Evolutionary conservation across 78 protist species (phyloP).

Genomic region (Dictyostelium firmibasis): DNA sequence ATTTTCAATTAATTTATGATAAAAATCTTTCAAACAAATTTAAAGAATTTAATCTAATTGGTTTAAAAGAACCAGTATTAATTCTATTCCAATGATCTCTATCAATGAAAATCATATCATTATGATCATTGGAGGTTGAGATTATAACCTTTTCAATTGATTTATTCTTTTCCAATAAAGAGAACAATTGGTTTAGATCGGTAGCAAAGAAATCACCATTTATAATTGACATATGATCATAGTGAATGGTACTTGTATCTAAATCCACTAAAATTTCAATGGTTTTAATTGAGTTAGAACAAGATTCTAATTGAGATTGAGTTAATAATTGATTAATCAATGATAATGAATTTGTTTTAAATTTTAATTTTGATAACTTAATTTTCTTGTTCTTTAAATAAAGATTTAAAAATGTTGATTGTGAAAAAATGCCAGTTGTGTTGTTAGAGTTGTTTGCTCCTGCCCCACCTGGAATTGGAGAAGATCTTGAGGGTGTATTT

Average conservation of each 20-base stretch:
- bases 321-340: neutral
- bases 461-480: neutral
- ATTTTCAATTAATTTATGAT: neutral
- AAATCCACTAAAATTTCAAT: neutral
- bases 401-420: neutral
- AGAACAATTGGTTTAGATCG: neutral
- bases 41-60: slow-evolving; percentile 10
- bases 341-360: neutral
- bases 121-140: neutral
- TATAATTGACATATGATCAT: slow-evolving; percentile 4
- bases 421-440: neutral
- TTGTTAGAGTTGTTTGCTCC: neutral
- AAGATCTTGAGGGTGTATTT: neutral
- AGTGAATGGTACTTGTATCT: neutral
- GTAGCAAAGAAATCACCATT: neutral
- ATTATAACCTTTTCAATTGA: neutral
- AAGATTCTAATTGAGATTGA: neutral
- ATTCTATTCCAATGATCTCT: neutral
- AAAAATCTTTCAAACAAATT: neutral
- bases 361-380: neutral
- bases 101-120: slow-evolving; percentile 3
- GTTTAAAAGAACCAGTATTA: neutral
- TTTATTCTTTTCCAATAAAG: neutral
- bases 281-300: neutral
- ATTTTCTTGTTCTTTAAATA: slow-evolving; percentile 1